Base-by-base conservation (phyloP, 192 early-diverging fungal species). In the Entrophospora sp. region DNA sequence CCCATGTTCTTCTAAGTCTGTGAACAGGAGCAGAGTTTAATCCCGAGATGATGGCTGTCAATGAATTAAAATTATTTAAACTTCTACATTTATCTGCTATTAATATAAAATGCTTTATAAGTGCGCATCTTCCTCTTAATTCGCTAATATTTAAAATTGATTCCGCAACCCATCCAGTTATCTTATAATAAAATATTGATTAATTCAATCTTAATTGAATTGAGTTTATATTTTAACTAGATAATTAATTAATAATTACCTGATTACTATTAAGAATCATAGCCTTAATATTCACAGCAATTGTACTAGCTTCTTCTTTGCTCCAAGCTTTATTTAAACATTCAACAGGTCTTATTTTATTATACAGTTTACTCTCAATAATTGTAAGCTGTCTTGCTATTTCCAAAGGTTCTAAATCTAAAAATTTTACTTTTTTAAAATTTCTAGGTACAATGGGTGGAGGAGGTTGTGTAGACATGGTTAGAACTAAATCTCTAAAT, bases 351-450 rank as follows among this genome's bases (percentile, higher is more conserved):
- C 86, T 82, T 68, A 99, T 90, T 61, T 83, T 80, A 71, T 82
- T 87, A 68, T 89, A 98, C 30, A 88, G 70, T 32, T 81, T 84
- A n/a, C 81, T 85, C 64, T 96, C 94, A 79, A 94, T 85, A 64
- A 99, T 81, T 4, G 96, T 99, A 66, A 99, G 79, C 75, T 99
- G 96, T 28, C 96, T 85, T 2, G 93, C 94, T 31, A 97, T 77
- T 74, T 99, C 96, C 36, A 89, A 72, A 4, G 96, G 86, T 69
- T 96, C 92, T 46, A 99, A 71, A 61, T 99, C 95, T 74, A 94
- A 68, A 38, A 98, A 79, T 56, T 77, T 81, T 72, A 98, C 76
- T 18, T 83, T 80, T 55, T 89, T 85, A 30, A 93, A 67, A 64
- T 86, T 89, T 58, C 85, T 83, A 4, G 95, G 94, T 31, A 91